These are phyloP conservation scores for Theobroma grandiflorum DNA, from an alignment of 441 rosid species.

Conservation along the genomic window DNA sequence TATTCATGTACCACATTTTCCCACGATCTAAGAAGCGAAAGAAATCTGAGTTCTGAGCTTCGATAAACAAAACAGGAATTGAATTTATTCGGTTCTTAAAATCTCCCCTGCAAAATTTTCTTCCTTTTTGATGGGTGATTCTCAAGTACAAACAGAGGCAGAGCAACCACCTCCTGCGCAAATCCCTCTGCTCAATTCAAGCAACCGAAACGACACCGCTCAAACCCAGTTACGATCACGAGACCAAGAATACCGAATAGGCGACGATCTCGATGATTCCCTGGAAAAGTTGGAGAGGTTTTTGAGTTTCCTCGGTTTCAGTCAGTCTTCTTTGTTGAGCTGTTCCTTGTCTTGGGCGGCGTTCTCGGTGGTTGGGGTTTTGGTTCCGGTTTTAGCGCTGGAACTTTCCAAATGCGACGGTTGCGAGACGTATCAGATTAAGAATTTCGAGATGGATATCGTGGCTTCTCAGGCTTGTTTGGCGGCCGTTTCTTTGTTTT, in stretches of 20 bases:
- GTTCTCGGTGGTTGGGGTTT: slow-evolving; percentile 58
- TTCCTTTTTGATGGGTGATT: slow-evolving; percentile 39
- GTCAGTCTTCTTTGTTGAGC: slow-evolving; percentile 53
- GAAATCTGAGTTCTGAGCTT: neutral
- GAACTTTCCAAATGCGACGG: slow-evolving; percentile 62
- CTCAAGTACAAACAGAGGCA: slow-evolving; percentile 18
- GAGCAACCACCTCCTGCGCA: slow-evolving; percentile 39
- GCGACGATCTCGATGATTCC: slow-evolving; percentile 47
- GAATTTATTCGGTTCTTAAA: neutral
- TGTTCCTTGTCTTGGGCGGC: slow-evolving; percentile 63
- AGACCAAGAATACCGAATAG: neutral
- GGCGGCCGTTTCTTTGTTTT: slow-evolving; percentile 76
- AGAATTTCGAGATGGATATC: slow-evolving; percentile 68
- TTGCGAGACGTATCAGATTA: slow-evolving; percentile 63
- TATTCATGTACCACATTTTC: neutral
- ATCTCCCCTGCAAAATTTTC: neutral
- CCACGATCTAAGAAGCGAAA: neutral
- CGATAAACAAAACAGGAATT: neutral
- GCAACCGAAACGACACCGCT: slow-evolving; percentile 22
- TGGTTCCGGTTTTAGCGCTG: slow-evolving; percentile 60
- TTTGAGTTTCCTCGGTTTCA: slow-evolving; percentile 71
- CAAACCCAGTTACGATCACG: neutral
- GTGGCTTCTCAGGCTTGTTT: slow-evolving; percentile 71
- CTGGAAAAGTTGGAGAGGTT: slow-evolving; percentile 51
- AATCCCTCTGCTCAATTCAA: slow-evolving; percentile 48